Evolutionary conservation across 192 early-diverging fungal genomes (phyloP).

Genomic region (Backusella australiensis): DNA sequence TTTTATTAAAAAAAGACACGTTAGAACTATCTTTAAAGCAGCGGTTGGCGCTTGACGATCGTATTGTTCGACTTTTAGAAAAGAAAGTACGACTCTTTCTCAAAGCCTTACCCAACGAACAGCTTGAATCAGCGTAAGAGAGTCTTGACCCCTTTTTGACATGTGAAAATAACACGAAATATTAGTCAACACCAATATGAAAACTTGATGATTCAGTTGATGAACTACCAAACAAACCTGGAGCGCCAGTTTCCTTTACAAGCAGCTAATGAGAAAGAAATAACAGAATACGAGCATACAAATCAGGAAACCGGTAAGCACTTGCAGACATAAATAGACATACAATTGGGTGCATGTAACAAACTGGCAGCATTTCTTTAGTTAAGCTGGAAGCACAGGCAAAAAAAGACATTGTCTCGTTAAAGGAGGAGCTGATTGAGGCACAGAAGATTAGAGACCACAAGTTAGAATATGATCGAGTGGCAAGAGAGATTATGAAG

Average conservation of each 20-base stretch:
- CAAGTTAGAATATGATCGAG: constrained; percentile 54
- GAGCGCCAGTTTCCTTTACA: constrained; percentile 49
- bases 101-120: constrained; percentile 5
- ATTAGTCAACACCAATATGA: constrained; percentile 34
- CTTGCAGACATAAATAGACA: background rate
- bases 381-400: constrained; percentile 35
- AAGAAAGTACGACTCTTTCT: constrained; percentile 27
- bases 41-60: constrained; percentile 30
- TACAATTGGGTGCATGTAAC: background rate
- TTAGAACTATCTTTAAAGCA: constrained; percentile 9
- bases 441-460: constrained; percentile 44
- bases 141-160: background rate
- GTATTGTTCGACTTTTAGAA: constrained; percentile 17
- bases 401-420: constrained; percentile 36
- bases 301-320: constrained; percentile 35
- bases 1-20: background rate
- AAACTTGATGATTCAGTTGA: constrained; percentile 42
- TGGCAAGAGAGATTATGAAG: constrained; percentile 51
- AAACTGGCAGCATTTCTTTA: constrained; percentile 4
- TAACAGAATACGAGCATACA: constrained; percentile 40
- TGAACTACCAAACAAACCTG: constrained; percentile 41
- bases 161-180: background rate
- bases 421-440: constrained; percentile 43
- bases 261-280: constrained; percentile 51
- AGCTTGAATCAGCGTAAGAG: constrained; percentile 27